A percentile compares a stretch with the other conserved stretches of the same genome.
phyloP scores from a whole-genome alignment of 2,329 filamentous ascomycete species.

The Chaetomiaceae sp. region DNA sequence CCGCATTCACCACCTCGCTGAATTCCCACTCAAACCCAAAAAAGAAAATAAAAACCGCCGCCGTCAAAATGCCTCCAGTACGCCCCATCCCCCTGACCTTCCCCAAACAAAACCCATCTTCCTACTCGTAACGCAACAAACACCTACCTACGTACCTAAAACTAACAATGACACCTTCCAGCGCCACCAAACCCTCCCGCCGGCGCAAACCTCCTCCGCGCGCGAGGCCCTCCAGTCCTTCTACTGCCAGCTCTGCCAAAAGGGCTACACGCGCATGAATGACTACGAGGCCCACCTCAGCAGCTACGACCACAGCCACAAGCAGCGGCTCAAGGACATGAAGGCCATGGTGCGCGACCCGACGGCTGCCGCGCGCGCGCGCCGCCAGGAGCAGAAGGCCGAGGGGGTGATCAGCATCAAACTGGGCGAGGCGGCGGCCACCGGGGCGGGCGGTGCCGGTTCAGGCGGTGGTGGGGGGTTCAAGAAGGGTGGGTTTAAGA shows the following conservation, averaged over 20 bases:
- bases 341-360: constrained; percentile 75
- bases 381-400: constrained; percentile 67
- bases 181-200: constrained; percentile 55
- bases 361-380: constrained; percentile 57
- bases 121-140: constrained; percentile 15
- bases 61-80: constrained; percentile 52
- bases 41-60: neutral
- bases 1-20: too few species aligned
- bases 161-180: constrained; percentile 29
- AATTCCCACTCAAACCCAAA: neutral
- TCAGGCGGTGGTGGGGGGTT: constrained; percentile 40
- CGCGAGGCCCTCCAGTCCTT: constrained; percentile 76
- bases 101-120: constrained; percentile 43
- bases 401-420: constrained; percentile 67
- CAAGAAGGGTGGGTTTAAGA: constrained; percentile 72
- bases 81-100: constrained; percentile 24
- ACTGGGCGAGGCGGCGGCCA: constrained; percentile 40
- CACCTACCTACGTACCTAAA: too few species aligned
- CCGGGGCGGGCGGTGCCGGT: neutral
- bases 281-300: constrained; percentile 93
- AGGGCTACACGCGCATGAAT: constrained; percentile 91
- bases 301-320: constrained; percentile 94
- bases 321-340: constrained; percentile 84
- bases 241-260: constrained; percentile 83
- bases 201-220: constrained; percentile 58